phyloP scores from a whole-genome alignment of 495 filamentous ascomycete species.

The Xylaria palmicola region DNA sequence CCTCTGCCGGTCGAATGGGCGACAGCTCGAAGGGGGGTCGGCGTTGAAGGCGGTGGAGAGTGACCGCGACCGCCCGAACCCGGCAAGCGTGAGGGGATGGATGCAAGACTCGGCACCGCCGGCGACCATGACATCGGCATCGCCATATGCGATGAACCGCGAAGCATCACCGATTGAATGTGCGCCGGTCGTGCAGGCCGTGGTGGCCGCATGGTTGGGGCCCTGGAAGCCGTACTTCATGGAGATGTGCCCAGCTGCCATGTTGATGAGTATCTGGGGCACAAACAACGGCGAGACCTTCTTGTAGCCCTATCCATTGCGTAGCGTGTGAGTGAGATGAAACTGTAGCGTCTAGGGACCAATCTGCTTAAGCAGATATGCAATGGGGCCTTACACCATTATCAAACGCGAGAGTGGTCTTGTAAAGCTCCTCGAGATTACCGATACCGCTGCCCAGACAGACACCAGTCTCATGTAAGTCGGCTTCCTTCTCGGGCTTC shows the following conservation, averaged over 20 bases:
- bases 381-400: slow-evolving; percentile 57
- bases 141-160: slow-evolving; percentile 84
- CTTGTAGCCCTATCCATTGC: slow-evolving; percentile 67
- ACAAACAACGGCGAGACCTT: slow-evolving; percentile 94
- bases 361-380: neutral
- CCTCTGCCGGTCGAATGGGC: slow-evolving; percentile 83
- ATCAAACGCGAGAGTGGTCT: slow-evolving; percentile 74
- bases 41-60: slow-evolving; percentile 80
- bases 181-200: slow-evolving; percentile 92
- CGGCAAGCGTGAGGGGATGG: slow-evolving; percentile 87
- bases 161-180: slow-evolving; percentile 92
- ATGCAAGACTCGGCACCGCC: slow-evolving; percentile 95
- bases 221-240: slow-evolving; percentile 91
- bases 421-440: slow-evolving; percentile 84
- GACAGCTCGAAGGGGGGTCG: slow-evolving; percentile 67
- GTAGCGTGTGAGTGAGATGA: neutral
- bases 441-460: slow-evolving; percentile 97
- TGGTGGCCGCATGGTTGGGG: slow-evolving; percentile 87
- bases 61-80: slow-evolving; percentile 84
- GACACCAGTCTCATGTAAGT: slow-evolving; percentile 76
- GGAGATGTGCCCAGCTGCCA: slow-evolving; percentile 90
- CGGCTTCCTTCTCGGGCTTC: slow-evolving; percentile 60
- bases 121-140: slow-evolving; percentile 92
- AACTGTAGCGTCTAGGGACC: neutral
- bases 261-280: slow-evolving; percentile 87